Evolutionary conservation across 768 basidiomycete species (phyloP), one percentile per base, ranked within the genome.

Genomic region (Dentipellis fragilis): DNA sequence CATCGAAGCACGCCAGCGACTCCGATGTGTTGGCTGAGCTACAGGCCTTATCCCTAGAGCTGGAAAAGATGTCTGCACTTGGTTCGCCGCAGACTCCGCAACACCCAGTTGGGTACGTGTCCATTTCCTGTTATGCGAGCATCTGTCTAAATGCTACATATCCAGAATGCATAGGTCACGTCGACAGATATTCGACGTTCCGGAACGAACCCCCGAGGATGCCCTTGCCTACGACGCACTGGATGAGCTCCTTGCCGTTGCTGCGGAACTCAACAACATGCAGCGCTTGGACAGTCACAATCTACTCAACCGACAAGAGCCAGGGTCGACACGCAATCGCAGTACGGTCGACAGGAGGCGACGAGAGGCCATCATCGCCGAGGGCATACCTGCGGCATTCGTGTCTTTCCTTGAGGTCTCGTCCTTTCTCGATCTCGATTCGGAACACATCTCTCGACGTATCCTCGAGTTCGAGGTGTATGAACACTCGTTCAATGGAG

Each of bases 11-110:
- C 6, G 29, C 29, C 3, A n/a, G n/a, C 42, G 21, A 40, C n/a
- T 53, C 36, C 37, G 52, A 53, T 35, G 12, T 23, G 38, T 39
- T 53, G 12, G 52, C 52, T 10, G 52, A 53, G 21, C 40, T 53
- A 23, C 39, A 53, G 16, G 52, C 52, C 19, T 17, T 53, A 22
- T 53, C 52, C 16, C 29, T 12, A 22, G 52, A 53, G 40, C 38
- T 53, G 1, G 39, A 40, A 8, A 38, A 42, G 22, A 35, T 53
- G 52, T 6, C 12, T 21, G 12, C 45, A 12, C 38, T 53, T 14
- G 52, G 42, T 35, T 53, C 52, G 5, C 52, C 52, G 10, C 39
- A 23, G 17, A 17, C 42, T 11, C 17, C 40, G 22, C 39, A 35
- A 23, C 11, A 1, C 29, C n/a, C 14, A 22, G 1, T 9, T 29